Base-by-base conservation (phyloP, 2,329 filamentous ascomycete genomes). In the Fusarium tanahbumbuense region DNA sequence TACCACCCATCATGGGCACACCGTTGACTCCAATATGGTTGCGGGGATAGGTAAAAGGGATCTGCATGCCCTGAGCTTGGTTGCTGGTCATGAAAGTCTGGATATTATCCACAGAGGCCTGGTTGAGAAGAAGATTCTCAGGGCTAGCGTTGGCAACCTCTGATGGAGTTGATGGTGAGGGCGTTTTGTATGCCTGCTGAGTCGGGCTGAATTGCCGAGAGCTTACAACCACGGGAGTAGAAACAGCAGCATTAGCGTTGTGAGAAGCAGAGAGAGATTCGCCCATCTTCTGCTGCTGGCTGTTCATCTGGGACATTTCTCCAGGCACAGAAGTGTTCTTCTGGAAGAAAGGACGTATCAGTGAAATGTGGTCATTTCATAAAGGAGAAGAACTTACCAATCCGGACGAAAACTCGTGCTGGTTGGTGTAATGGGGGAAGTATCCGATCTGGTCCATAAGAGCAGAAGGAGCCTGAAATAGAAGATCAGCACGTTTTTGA, bases 401-500 rank as follows among this genome's bases (percentile, higher is more conserved):
- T 20, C 15, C 50, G 12, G 12, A 9, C 5, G 15, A 15, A 30
- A 30, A 10, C 11, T 44, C 10, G 15, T 54, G n/a, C n/a, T 28
- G n/a, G 34, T 28, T 20, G 7, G 5, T 20, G 13, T 15, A 22
- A 12, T 13, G 7, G 8, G n/a, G 59, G 13, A 23, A 30, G 30
- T 46, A 37, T 9, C 8, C 34, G 30, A 27, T 50, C 49, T 47
- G 44, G 6, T 16, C 9, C 22, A 46, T 28, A 30, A 16, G 20
- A 16, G 25, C 23, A 7, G 25, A 20, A 22, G n/a, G 20, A 27
- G 60, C 32, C 32, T 65, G 28, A 8, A 12, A 54, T 22, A 22
- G 32, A 48, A 16, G 32, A 42, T 69, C 22, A 61, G 66, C 52
- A 25, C 32, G 11, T 12, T 54, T 64, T 53, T 59, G 45, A 48